phyloP scores from a whole-genome alignment of 129 eudicot genomes.

The Artemisia argyi region DNA sequence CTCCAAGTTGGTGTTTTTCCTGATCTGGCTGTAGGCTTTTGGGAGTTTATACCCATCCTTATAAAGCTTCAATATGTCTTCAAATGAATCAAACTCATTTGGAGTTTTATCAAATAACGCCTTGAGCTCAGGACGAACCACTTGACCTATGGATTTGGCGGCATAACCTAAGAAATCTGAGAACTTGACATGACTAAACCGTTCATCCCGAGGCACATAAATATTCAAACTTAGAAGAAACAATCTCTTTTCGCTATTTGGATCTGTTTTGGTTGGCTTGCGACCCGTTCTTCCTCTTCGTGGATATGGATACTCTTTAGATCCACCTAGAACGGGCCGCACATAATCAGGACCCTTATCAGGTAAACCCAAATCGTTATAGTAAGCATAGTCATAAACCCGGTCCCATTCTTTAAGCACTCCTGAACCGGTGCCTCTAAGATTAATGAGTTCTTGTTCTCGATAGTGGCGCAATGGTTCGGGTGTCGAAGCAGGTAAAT shows the following conservation, averaged over 20 bases:
- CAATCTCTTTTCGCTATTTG: constrained; percentile 54
- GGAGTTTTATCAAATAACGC: constrained; percentile 59
- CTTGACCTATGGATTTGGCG: constrained; percentile 63
- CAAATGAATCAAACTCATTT: constrained; percentile 63
- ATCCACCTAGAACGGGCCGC: constrained; percentile 84
- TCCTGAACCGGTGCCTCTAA: constrained; percentile 67
- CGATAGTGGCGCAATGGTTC: constrained; percentile 54
- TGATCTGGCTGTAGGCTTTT: constrained; percentile 22
- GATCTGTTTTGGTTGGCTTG: constrained; percentile 56
- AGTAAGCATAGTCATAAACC: constrained; percentile 83
- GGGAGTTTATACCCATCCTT: constrained; percentile 43
- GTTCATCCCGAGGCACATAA: constrained; percentile 77
- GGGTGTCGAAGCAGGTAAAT: constrained; percentile 67
- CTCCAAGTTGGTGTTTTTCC: constrained; percentile 51
- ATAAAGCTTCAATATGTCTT: constrained; percentile 52
- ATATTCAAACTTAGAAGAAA: constrained; percentile 53
- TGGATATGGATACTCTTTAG: constrained; percentile 72
- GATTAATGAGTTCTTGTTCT: constrained; percentile 61
- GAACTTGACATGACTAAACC: constrained; percentile 59
- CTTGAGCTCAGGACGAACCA: constrained; percentile 55
- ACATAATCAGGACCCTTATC: constrained; percentile 60
- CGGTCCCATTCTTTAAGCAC: constrained; percentile 80
- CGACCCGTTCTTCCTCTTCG: constrained; percentile 87
- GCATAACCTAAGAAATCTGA: constrained; percentile 79
- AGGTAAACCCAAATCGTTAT: constrained; percentile 79